Evolutionary conservation across 176 grass and related monocot species (phyloP), one percentile per base, ranked within the genome.

Genomic region (Guadua angustifolia): DNA sequence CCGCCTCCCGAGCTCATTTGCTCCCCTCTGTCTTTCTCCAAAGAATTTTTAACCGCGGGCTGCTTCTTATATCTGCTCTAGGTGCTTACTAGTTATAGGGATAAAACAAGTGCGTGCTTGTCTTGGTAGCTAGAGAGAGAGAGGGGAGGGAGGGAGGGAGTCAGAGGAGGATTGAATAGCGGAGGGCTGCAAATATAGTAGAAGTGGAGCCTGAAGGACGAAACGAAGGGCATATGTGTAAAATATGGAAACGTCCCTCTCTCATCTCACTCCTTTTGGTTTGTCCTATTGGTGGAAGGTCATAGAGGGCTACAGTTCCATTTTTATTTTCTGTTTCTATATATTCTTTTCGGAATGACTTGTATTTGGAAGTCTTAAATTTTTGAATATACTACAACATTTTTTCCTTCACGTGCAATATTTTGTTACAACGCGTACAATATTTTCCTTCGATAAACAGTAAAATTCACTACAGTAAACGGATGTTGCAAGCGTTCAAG

Each of bases 201-300:
- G 62, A 52, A 61, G 69, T 21, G 78, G 71, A 55, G n/a, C n/a
- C n/a, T n/a, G n/a, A n/a, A n/a, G 24, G 51, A 45, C 44, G 64
- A 73, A 50, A 45, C 44, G 64, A 73, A 43, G 70, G 84, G 84
- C 71, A 65, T 33, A 87, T 50, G 29, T 36, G 83, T 79, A 83
- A 70, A 82, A 70, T 61, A 80, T 55, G 71, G 40, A 57, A 62
- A 80, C 39, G 66, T 21, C 43, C 24, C 39, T n/a, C 50, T 63
- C 73, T 2, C 53, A 26, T 77, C 64, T 62, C 74, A 62, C 35
- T 57, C 74, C 73, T 79, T 92, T 79, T 78, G 83, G 79, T 83
- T 83, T 88, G 87, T 88, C 89, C 86, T 87, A 95, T 89, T 78
- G 93, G 91, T 91, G 83, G 83, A 89, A 79, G 82, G 88, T 91